Percentiles rank a stretch among this genome's conserved stretches.
These are phyloP conservation scores for Ogataea philodendri DNA, from an alignment of 805 yeast species.

Conservation along the genomic window DNA sequence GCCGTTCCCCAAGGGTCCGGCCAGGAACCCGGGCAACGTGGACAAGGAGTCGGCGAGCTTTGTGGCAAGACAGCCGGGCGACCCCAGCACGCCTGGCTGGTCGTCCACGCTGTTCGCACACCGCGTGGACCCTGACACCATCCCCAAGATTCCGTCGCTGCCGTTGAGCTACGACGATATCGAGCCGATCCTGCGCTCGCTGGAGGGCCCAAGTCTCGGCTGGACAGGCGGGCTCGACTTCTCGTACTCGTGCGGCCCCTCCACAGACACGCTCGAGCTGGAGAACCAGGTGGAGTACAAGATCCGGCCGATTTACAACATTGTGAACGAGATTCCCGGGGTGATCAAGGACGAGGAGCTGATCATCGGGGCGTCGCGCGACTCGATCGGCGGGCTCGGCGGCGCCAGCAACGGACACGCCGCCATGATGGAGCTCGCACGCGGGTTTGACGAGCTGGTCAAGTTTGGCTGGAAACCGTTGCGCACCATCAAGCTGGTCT, in stretches of 20 bases:
- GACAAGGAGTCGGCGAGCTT: constrained; percentile 62
- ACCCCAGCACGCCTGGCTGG: constrained; percentile 76
- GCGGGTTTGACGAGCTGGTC: constrained; percentile 46
- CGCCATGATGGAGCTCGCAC: constrained; percentile 48
- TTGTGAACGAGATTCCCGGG: constrained; percentile 56
- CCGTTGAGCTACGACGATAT: constrained; percentile 48
- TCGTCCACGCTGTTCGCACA: constrained; percentile 48
- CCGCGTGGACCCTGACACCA: constrained; percentile 39
- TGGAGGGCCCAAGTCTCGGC: constrained; percentile 40
- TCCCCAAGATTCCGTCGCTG: constrained; percentile 54
- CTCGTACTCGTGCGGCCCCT: constrained; percentile 49
- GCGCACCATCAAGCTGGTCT: constrained; percentile 38
- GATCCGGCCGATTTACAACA: constrained; percentile 46
- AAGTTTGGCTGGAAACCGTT: constrained; percentile 46
- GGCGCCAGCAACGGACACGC: constrained; percentile 52
- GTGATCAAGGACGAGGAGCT: constrained; percentile 50
- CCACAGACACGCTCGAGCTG: constrained; percentile 36
- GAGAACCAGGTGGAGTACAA: constrained; percentile 41
- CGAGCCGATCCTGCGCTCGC: constrained; percentile 37
- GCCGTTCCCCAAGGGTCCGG: constrained; percentile 63
- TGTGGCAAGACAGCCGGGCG: constrained; percentile 64
- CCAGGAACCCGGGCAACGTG: constrained; percentile 59
- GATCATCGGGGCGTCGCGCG: constrained; percentile 56
- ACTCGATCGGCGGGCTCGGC: constrained; percentile 50
- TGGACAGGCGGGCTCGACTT: constrained; percentile 44